Conservation (phyloP, 192 early-diverging fungal genomes). For the Radiomyces spectabilis region DNA sequence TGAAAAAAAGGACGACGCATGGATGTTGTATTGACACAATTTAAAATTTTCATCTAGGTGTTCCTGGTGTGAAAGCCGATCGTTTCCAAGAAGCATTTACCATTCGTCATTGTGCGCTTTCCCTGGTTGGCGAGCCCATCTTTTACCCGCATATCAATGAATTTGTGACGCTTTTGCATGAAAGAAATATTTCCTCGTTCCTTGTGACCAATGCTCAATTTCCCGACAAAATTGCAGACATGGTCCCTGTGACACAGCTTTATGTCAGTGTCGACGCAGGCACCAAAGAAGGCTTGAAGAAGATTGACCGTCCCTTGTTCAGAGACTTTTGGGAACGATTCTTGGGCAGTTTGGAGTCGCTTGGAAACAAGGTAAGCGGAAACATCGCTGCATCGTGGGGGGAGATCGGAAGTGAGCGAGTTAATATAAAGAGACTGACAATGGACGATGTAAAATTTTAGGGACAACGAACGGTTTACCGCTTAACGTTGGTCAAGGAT, state of each 20-base stretch:
- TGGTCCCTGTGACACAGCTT: slow-evolving; percentile 65
- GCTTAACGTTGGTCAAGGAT: slow-evolving; percentile 66
- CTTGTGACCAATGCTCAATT: slow-evolving; percentile 73
- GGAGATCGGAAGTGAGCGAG: too few relatives aligned
- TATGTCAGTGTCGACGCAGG: slow-evolving; percentile 72
- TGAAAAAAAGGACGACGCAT: too few relatives aligned
- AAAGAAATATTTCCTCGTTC: slow-evolving; percentile 62
- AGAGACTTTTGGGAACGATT: slow-evolving; percentile 74
- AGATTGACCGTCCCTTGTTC: slow-evolving; percentile 70
- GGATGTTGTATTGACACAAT: too few relatives aligned
- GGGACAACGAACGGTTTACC: slow-evolving; percentile 67
- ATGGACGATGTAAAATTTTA: too few relatives aligned
- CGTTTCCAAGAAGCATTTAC: slow-evolving; percentile 62
- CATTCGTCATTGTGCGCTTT: slow-evolving; percentile 59
- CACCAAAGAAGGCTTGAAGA: slow-evolving; percentile 67
- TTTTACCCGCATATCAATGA: slow-evolving; percentile 75
- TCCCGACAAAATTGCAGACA: slow-evolving; percentile 52
- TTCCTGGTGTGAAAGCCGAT: slow-evolving; percentile 69
- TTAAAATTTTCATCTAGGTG: too few relatives aligned
- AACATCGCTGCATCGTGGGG: too few relatives aligned
- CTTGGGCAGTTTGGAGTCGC: slow-evolving; percentile 50
- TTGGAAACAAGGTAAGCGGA: too few relatives aligned
- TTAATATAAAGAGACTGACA: too few relatives aligned
- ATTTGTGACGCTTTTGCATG: slow-evolving; percentile 57
- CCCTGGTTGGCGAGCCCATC: slow-evolving; percentile 60